Evolutionary conservation across 495 filamentous ascomycete genomes (phyloP), one percentile per base, ranked within the genome.

Genomic region (Corynascus novoguineensis): DNA sequence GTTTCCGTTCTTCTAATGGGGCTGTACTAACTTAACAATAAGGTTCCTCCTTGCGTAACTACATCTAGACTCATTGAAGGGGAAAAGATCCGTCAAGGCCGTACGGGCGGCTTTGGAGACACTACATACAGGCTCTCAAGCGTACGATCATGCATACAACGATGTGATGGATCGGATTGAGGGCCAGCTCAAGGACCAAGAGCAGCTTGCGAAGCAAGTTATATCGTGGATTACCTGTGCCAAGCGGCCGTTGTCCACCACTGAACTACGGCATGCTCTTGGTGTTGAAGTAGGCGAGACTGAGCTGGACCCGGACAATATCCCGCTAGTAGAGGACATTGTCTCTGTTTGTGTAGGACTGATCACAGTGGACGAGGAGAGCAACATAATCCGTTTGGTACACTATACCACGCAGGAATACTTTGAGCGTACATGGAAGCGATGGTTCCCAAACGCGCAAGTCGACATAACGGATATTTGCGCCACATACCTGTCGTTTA

Each of bases 361-460:
- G 11, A 72, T 83, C 5, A 78, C 66, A 5, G 47, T 80, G 5
- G 78, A 84, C 45, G n/a, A 71, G 27, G 69, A 73, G 25, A 82
- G 72, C 53, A 38, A 63, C 10, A 68, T 77, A 25, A 67, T 83
- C 41, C 75, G 77, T n/a, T 66, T 84, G 11, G 74, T 81, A 11
- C 82, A 83, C 64, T 80, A 78, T 54, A 81, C 81, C 1, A 68
- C 78, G 0, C 72, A 82, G 55, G 72, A 77, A 38, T 85, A 80
- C 60, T 75, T 83, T 45, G 64, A 77, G 21, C 61, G 64, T 25
- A 74, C 60, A 17, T 62, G 59, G 50, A 34, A 52, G 1, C 44
- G 53, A 9, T 75, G 69, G 68, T 71, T 74, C 52, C 65, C 75
- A 9, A 47, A 66, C 52, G 72, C 72, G 8, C n/a, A n/a, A n/a